A percentile compares a stretch with the other conserved stretches of the same genome.
These are phyloP conservation scores for Plasmodium inui DNA, from an alignment of 169 alveolate species.

Conservation along the genomic window DNA sequence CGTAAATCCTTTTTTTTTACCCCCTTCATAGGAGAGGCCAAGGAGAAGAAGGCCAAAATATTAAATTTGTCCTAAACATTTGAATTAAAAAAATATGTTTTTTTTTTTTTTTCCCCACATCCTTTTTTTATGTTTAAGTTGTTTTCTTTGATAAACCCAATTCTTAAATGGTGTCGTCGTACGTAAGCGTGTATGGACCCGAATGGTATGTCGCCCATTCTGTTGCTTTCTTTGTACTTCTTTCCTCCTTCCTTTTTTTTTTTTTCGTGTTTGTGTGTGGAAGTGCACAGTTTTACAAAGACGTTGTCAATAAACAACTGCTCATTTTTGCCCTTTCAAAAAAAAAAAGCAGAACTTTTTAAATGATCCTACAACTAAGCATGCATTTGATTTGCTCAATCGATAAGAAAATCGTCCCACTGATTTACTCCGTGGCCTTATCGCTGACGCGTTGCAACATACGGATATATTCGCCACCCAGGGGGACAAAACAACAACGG, in stretches of 20 bases:
- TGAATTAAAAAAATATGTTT: not conserved
- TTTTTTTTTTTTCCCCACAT: slow-evolving; percentile 7
- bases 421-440: not conserved
- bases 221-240: not conserved
- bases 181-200: not conserved
- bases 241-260: not conserved
- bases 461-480: not conserved
- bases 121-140: not conserved
- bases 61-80: slow-evolving; percentile 43
- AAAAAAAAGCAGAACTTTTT: not conserved
- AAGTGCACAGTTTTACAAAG: not conserved
- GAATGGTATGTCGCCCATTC: not conserved
- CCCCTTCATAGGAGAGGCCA: slow-evolving; percentile 47
- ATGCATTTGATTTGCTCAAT: not conserved
- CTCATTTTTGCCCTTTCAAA: not conserved
- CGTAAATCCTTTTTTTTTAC: not conserved
- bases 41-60: slow-evolving; percentile 64
- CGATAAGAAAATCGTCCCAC: not conserved
- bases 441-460: not conserved
- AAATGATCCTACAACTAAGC: not conserved
- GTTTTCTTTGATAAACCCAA: not conserved
- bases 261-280: slow-evolving; percentile 4
- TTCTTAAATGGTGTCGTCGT: not conserved
- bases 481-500: not conserved
- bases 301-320: not conserved